Evolutionary conservation across 208 protist species (phyloP), one percentile per base, ranked within the genome.

Genomic region (Phytomonas francai): DNA sequence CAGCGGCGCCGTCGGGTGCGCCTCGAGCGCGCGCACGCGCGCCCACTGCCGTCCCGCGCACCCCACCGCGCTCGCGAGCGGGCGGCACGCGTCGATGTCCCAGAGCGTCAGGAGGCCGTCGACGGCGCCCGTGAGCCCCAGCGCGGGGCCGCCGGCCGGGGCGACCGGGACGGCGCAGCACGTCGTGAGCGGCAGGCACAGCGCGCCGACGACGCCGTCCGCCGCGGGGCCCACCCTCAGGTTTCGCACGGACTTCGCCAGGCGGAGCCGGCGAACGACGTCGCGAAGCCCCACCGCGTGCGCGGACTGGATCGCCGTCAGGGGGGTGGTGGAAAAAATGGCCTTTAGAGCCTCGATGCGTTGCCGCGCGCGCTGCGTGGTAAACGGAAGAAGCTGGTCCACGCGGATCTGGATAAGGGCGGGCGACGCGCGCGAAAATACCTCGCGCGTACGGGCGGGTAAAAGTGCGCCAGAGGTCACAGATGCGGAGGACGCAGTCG

Each of bases 71-170:
- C 81, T 89, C 39, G 56, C 57, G 22, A 86, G 67, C 25, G 89
- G 77, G 0, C 36, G 56, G 75, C 84, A 89, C 14, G 56, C 63
- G 33, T 71, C 54, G 31, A n/a, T 33, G 49, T 92, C 79, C 88
- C 90, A 95, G 32, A 93, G 30, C 16, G 87, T 89, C n/a, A 93
- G 59, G n/a, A 95, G 49, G 1, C 90, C 90, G 31, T 93, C 87
- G 5, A 83, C 87, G 2, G 85, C 70, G 1, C 90, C 90, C 0
- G 86, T 92, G 60, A 88, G 59, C 34, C 87, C 72, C 11, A 61
- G 65, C 31, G 68, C 49, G 27, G n/a, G n/a, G n/a, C n/a, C n/a
- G n/a, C n/a, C n/a, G n/a, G n/a, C n/a, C n/a, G 36, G 27, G 11
- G 71, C 19, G 22, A 60, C 22, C 28, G 84, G 68, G 25, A 91